A percentile compares a stretch with the other conserved stretches of the same genome.
Evolutionary conservation across 179 eudicot species (phyloP).

Genomic region (Beta macrorhiza): DNA sequence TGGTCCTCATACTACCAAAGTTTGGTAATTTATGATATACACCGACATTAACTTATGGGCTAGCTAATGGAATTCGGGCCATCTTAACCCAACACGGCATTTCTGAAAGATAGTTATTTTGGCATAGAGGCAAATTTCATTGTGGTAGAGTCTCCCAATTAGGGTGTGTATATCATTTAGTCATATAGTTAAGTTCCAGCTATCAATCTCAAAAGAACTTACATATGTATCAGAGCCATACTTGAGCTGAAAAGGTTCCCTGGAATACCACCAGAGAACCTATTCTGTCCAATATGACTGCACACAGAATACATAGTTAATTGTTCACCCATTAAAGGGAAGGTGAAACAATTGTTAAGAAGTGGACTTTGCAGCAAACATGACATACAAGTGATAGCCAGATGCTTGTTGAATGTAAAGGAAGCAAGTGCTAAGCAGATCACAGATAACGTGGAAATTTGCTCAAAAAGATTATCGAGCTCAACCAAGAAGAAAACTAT

Average conservation of each 20-base stretch:
- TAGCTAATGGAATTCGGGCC: too few species aligned
- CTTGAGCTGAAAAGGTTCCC: conserved; percentile 44
- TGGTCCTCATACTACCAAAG: too few species aligned
- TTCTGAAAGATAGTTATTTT: not conserved
- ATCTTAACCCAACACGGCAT: not conserved
- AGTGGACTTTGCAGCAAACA: conserved; percentile 10
- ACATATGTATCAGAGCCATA: conserved; percentile 59
- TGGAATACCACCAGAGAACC: conserved; percentile 48
- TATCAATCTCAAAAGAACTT: conserved; percentile 27
- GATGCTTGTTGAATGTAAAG: too few species aligned
- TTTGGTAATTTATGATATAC: too few species aligned
- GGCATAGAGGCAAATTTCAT: not conserved
- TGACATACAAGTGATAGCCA: conserved; percentile 41
- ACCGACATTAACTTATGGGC: too few species aligned
- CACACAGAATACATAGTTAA: conserved; percentile 15
- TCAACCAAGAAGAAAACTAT: too few species aligned
- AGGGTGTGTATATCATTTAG: not conserved
- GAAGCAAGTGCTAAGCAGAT: too few species aligned
- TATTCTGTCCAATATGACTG: conserved; percentile 65
- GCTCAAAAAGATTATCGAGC: too few species aligned
- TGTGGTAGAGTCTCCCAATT: not conserved
- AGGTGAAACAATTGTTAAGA: not conserved
- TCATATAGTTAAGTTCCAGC: not conserved
- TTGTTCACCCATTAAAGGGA: not conserved
- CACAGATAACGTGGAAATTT: too few species aligned